A percentile compares a stretch with the other conserved stretches of the same genome.
Evolutionary conservation across 208 protist genomes (phyloP).

Genomic region (Crithidia sp.): DNA sequence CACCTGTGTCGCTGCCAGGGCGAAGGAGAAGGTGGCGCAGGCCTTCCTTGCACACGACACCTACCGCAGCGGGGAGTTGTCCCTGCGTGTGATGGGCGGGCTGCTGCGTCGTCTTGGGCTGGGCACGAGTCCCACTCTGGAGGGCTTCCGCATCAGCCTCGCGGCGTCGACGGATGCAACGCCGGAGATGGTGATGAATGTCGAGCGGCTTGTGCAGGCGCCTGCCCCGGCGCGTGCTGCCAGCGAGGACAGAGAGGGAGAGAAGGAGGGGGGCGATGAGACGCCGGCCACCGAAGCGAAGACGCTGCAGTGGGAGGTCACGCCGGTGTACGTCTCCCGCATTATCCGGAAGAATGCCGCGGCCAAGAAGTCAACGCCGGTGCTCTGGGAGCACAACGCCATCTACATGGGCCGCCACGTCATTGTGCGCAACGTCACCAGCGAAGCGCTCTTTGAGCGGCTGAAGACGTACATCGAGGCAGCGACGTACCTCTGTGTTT

Average conservation of each 20-base stretch:
- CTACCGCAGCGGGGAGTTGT: constrained; percentile 65
- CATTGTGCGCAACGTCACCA: constrained; percentile 38
- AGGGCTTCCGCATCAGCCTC: constrained; percentile 40
- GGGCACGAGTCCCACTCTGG: constrained; percentile 49
- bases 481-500: constrained; percentile 60
- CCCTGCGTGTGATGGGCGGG: constrained; percentile 42
- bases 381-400: constrained; percentile 30
- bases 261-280: not conserved
- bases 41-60: constrained; percentile 66
- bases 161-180: constrained; percentile 1
- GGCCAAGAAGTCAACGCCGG: constrained; percentile 31
- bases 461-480: constrained; percentile 70
- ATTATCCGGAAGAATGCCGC: constrained; percentile 39
- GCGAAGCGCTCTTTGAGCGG: constrained; percentile 40
- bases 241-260: not conserved
- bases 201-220: constrained; percentile 21
- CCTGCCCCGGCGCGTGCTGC: not conserved
- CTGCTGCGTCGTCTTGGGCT: constrained; percentile 62
- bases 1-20: constrained; percentile 41
- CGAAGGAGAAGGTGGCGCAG: constrained; percentile 48
- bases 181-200: constrained; percentile 30
- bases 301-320: constrained; percentile 29
- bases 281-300: not conserved
- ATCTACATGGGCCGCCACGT: constrained; percentile 49
- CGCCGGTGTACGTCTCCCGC: constrained; percentile 35